phyloP scores from a whole-genome alignment of 2,329 filamentous ascomycete genomes.

The Botrytis cinerea region DNA sequence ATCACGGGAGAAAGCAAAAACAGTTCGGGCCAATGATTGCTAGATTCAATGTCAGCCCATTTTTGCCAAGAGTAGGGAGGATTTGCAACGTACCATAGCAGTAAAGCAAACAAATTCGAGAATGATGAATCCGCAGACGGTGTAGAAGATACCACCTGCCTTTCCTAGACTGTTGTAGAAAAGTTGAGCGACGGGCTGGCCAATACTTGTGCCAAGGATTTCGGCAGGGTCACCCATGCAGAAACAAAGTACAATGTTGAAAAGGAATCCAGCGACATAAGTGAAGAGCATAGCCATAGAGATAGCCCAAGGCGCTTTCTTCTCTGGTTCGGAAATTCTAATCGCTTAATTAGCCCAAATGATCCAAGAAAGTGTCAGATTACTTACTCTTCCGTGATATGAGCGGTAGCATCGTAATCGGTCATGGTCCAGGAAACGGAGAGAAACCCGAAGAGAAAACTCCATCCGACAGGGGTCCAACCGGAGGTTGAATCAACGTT shows the following conservation, averaged over 20 bases:
- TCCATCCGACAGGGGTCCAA: constrained; percentile 56
- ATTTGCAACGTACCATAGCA: constrained; percentile 47
- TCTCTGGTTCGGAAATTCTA: constrained; percentile 50
- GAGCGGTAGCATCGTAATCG: constrained; percentile 51
- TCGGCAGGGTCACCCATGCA: constrained; percentile 47
- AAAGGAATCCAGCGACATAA: constrained; percentile 56
- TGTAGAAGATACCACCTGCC: constrained; percentile 50
- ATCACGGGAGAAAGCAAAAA: constrained; percentile 63
- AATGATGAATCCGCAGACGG: constrained; percentile 57
- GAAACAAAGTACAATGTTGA: constrained; percentile 60
- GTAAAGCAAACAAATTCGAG: constrained; percentile 61
- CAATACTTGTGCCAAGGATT: constrained; percentile 51
- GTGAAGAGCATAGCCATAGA: constrained; percentile 57
- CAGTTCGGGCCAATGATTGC: constrained; percentile 50
- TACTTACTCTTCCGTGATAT: constrained; percentile 52
- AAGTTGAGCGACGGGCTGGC: constrained; percentile 58
- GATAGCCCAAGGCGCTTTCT: constrained; percentile 58
- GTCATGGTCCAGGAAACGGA: constrained; percentile 63
- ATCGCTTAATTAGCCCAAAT: constrained; percentile 22
- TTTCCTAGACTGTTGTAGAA: constrained; percentile 60
- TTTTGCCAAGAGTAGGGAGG: constrained; percentile 44
- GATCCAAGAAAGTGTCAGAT: not conserved
- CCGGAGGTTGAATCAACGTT: constrained; percentile 53
- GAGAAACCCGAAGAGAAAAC: constrained; percentile 61
- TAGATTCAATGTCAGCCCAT: constrained; percentile 43